Conservation (phyloP, 2,329 filamentous ascomycete species). For the Penicillium sp. region DNA sequence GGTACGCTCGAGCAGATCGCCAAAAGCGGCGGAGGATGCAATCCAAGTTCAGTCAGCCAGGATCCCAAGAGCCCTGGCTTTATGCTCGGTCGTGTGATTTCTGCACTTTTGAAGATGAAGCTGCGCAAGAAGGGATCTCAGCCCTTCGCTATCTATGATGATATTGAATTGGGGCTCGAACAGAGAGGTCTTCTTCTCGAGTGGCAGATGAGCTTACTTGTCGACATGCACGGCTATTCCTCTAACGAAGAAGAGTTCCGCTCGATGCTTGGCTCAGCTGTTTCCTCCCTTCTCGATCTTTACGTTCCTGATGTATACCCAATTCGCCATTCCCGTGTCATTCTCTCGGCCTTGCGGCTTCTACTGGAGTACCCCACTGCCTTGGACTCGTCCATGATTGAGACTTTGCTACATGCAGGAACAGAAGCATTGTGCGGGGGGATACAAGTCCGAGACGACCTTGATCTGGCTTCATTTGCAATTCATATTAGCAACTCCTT, state of each 20-base stretch:
- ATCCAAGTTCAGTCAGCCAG: conserved; percentile 31
- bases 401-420: conserved; percentile 31
- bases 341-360: conserved; percentile 38
- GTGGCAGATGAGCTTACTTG: conserved; percentile 40
- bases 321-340: conserved; percentile 39
- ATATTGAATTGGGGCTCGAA: conserved; percentile 25
- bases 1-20: conserved; percentile 37
- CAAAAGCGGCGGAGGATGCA: conserved; percentile 26
- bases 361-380: conserved; percentile 33
- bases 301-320: conserved; percentile 35
- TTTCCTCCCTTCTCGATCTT: conserved; percentile 35
- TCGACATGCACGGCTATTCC: conserved; percentile 30
- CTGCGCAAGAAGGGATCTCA: conserved; percentile 32
- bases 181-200: conserved; percentile 36
- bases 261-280: conserved; percentile 26
- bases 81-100: conserved; percentile 40
- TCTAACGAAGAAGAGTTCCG: conserved; percentile 32
- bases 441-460: conserved; percentile 26
- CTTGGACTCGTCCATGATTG: conserved; percentile 28
- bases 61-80: conserved; percentile 38
- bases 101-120: conserved; percentile 38
- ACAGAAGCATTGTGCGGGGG: conserved; percentile 16
- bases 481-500: conserved; percentile 37
- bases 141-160: conserved; percentile 32
- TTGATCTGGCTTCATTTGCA: conserved; percentile 26